Percentiles rank a stretch among this genome's conserved stretches.
These are phyloP conservation scores for Cantharellus cinnabarinus DNA, from an alignment of 768 basidiomycete species.

Conservation along the genomic window DNA sequence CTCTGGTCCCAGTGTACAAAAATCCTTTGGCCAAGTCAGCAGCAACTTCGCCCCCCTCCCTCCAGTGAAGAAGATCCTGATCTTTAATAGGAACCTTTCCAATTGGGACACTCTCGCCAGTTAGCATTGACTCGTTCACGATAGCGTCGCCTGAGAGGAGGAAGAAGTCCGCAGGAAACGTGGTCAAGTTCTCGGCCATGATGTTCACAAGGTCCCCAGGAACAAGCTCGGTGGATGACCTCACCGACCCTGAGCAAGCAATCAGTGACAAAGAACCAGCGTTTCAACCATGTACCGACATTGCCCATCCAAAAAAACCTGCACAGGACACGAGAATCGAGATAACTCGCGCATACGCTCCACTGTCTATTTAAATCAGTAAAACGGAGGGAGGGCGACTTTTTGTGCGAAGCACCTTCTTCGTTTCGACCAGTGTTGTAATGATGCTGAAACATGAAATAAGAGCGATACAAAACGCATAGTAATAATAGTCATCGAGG, in stretches of 20 bases:
- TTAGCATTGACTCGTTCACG: slow-evolving; percentile 97
- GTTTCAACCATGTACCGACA: slow-evolving; percentile 31
- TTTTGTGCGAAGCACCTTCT: slow-evolving; percentile 36
- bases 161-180: slow-evolving; percentile 79
- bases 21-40: slow-evolving; percentile 62
- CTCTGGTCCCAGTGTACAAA: slow-evolving; percentile 74
- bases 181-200: slow-evolving; percentile 46
- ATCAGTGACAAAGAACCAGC: background rate
- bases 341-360: slow-evolving; percentile 93
- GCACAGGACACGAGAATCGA: slow-evolving; percentile 58
- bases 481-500: slow-evolving; percentile 88
- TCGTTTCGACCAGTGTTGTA: slow-evolving; percentile 81
- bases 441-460: slow-evolving; percentile 71
- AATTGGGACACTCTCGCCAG: slow-evolving; percentile 94
- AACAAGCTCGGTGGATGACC: slow-evolving; percentile 60
- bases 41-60: slow-evolving; percentile 33
- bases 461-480: slow-evolving; percentile 88
- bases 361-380: slow-evolving; percentile 40
- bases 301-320: slow-evolving; percentile 42
- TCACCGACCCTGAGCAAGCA: slow-evolving; percentile 34
- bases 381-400: background rate
- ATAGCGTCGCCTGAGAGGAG: slow-evolving; percentile 92
- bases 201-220: slow-evolving; percentile 87
- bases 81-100: slow-evolving; percentile 75
- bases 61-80: slow-evolving; percentile 53